Evolutionary conservation across 2,329 filamentous ascomycete genomes (phyloP), one percentile per base, ranked within the genome.

Genomic region (Claviceps spartinae): DNA sequence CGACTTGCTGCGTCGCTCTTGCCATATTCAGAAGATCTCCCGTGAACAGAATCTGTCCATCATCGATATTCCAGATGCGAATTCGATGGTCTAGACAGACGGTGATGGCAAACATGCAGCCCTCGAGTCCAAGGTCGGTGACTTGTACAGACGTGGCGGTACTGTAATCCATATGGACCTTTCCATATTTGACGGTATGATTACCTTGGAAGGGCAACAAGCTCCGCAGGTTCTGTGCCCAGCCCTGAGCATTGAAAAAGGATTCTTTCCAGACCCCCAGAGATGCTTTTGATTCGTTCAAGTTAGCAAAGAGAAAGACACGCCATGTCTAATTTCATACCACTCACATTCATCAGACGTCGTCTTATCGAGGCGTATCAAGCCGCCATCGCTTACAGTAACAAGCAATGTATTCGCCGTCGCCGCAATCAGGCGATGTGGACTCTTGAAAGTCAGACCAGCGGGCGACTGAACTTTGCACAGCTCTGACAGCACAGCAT

Each of bases 41-140:
- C 5, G 84, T 83, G 52, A 82, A 81, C 5, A 87, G 79, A 51
- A 94, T 78, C 63, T 83, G 86, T 47, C 90, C 90, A 41, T 80
- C 86, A n/a, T 79, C 73, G 36, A 91, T 74, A 62, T 95, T 93
- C 91, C 93, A 97, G 41, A 93, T 82, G 61, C 89, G 83, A 63
- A 98, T 71, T 11, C 82, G 84, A 64, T 98, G 90, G 60, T 98
- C 90, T 54, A 98, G 73, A 56, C 86, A 93, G 48, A 95, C 81
- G 0, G 90, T 90, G 60, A 95, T 87, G 2, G 79, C 72, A 57
- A 79, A 83, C 1, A 74, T 67, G 5, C 68, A 68, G 48, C 72
- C 66, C 8, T 76, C 69, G 20, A 76, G 64, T 3, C 75, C 77
- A 54, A 80, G 66, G 30, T 70, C 66, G 11, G 76, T 73, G 49